A percentile compares a stretch with the other conserved stretches of the same genome.
phyloP scores from a whole-genome alignment of 805 yeast species.

The Candida dajiaensis region DNA sequence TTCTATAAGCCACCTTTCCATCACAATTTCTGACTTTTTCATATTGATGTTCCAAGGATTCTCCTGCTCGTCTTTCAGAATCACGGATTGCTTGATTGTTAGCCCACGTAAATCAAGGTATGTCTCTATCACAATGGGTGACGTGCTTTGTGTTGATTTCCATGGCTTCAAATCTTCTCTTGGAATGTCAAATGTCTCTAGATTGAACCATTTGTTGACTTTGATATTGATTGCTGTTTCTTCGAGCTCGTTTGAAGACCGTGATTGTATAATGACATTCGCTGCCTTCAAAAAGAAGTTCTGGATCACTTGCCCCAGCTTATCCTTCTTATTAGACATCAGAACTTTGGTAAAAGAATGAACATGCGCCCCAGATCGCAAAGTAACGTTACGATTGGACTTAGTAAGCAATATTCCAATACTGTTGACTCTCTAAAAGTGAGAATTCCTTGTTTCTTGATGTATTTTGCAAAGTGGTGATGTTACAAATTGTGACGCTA shows the following conservation, averaged over 20 bases:
- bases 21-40: slow-evolving; percentile 75
- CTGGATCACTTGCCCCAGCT: slow-evolving; percentile 23
- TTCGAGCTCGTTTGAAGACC: slow-evolving; percentile 16
- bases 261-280: slow-evolving; percentile 46
- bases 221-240: slow-evolving; percentile 12
- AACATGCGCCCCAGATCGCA: background rate
- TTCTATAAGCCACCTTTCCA: slow-evolving; percentile 92
- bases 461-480: background rate
- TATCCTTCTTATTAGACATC: slow-evolving; percentile 17
- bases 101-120: slow-evolving; percentile 61
- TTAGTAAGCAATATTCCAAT: no score
- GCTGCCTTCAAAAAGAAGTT: slow-evolving; percentile 64
- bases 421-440: background rate
- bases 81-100: slow-evolving; percentile 50
- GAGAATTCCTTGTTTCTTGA: background rate
- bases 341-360: background rate
- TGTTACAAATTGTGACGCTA: background rate
- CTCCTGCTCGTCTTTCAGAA: slow-evolving; percentile 49
- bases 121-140: slow-evolving; percentile 85
- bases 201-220: slow-evolving; percentile 58
- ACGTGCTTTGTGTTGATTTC: slow-evolving; percentile 43
- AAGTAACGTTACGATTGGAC: background rate
- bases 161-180: slow-evolving; percentile 61
- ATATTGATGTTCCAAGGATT: slow-evolving; percentile 54
- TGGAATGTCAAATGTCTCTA: slow-evolving; percentile 35